Evolutionary conservation across 31 red algal genomes (phyloP), one percentile per base, ranked within the genome.

Genomic region (Endocladia muricata): DNA sequence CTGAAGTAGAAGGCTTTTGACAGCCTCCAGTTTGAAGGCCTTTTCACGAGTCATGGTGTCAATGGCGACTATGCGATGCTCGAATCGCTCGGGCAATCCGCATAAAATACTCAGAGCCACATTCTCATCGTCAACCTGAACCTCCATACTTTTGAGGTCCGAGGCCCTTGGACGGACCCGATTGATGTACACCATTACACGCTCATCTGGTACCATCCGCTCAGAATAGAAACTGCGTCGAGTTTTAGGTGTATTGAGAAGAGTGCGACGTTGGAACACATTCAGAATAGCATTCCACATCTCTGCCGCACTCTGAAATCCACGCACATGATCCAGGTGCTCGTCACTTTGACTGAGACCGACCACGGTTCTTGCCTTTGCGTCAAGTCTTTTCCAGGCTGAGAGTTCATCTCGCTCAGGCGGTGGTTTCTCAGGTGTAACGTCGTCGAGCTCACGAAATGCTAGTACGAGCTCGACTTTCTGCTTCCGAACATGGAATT

Each of bases 1-100:
- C 0, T 74, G 70, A 0, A 60, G 23, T 8, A 74, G 47, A 58
- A 0, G 70, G 57, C 70, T 74, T 30, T 74, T 74, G 0, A 74
- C 0, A 74, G 57, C 54, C 8, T 74, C 70, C 0, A 58, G 21
- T 11, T 17, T 29, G 48, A 74, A 48, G 13, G 0, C 21, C 0
- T 21, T 22, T 74, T 23, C n/a, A 58, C 35, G 25, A 9, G 17
- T 28, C 15, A 58, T 13, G 5, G 70, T 44, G 0, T 74, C 48
- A 57, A 58, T 58, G 21, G 70, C 0, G 15, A 74, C 1, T 13
- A 58, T 74, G 0, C 54, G 0, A 48, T 74, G 47, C 70, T 74
- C 70, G 57, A 74, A 74, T 8, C 35, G 54, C 21, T 0, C 44
- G 19, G 44, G 21, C 0, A 74, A 30, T 42, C 0, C 70, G 35